These are phyloP conservation scores for Fusarium protoensiforme DNA, from an alignment of 2,329 filamentous ascomycete genomes.

Conservation along the genomic window DNA sequence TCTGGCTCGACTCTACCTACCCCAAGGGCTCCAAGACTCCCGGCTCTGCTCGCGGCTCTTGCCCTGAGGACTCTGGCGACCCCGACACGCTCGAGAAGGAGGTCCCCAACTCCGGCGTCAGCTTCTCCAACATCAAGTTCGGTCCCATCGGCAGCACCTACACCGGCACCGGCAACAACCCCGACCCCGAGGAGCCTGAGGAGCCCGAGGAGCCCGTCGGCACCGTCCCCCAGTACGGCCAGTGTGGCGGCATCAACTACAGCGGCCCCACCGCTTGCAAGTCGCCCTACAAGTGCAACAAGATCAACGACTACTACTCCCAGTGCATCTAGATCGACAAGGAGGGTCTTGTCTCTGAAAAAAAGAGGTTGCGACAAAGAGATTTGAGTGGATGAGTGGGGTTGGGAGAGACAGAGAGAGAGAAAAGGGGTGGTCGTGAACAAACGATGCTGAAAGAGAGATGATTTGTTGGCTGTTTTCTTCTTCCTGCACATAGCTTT, in stretches of 20 bases:
- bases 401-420: neutral
- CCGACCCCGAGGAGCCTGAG: neutral
- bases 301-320: constrained; percentile 28
- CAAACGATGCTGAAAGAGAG: constrained; percentile 1
- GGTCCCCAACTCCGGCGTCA: constrained; percentile 60
- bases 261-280: constrained; percentile 16
- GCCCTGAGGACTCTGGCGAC: constrained; percentile 61
- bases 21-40: constrained; percentile 59
- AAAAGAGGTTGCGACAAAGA: neutral
- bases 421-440: neutral
- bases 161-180: neutral
- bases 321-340: constrained; percentile 38
- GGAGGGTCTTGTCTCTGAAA: neutral
- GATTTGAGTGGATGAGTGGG: neutral
- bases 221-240: constrained; percentile 27
- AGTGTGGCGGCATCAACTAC: constrained; percentile 22
- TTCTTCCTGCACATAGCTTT: constrained; percentile 25
- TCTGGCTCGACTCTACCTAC: constrained; percentile 78
- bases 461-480: constrained; percentile 17
- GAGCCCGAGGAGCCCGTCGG: constrained; percentile 27
- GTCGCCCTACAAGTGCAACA: constrained; percentile 19
- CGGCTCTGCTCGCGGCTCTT: constrained; percentile 66
- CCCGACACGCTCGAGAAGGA: constrained; percentile 61
- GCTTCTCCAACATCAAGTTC: constrained; percentile 70
- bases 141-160: constrained; percentile 67